Base-by-base conservation (phyloP, 2,329 filamentous ascomycete genomes). In the Mycosphaerella arachidis region DNA sequence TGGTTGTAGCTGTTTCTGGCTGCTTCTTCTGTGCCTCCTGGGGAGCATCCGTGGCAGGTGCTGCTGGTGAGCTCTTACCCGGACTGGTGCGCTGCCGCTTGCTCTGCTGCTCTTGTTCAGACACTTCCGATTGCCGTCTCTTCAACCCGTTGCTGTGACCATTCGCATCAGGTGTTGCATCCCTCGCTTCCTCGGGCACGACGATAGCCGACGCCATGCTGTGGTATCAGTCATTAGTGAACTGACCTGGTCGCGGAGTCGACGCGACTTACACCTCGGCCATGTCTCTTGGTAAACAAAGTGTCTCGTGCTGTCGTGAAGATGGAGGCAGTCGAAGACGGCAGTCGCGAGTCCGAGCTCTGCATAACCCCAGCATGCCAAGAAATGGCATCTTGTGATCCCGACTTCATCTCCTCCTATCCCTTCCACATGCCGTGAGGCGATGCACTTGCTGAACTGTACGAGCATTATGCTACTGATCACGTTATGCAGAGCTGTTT, bases 1-100 rank as follows among this genome's bases (percentile, higher is more conserved):
- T 27, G 27, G 24, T 48, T 18, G 53, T 45, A 53, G 43, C 57
- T 58, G 62, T 46, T 53, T 55, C 54, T 55, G 27, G 56, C 55
- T 31, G 48, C 52, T 54, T 51, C 59, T 31, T 29, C 37, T 13
- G 27, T 31, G 18, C 2, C 24, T 58, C n/a, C 48, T 53, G 31
- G 20, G 12, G 29, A 37, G 55, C 61, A 37, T 48, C 61, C 16
- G 56, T 56, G 35, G 57, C 18, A 20, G 51, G 24, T 58, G 58
- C 46, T 61, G 52, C 53, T 57, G 67, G 67, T 67, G 65, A 63
- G 57, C 48, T 65, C 67, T 71, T 71, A 69, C 69, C 68, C 63
- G 68, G 64, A 64, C 68, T 68, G 61, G 61, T 66, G 43, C 70
- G 68, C 60, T 60, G 64, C 48, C 66, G 63, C 64, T 72, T 72